Base-by-base conservation (phyloP, 1,139 yeast genomes). In the Saccharomycopsis hybrid region DNA sequence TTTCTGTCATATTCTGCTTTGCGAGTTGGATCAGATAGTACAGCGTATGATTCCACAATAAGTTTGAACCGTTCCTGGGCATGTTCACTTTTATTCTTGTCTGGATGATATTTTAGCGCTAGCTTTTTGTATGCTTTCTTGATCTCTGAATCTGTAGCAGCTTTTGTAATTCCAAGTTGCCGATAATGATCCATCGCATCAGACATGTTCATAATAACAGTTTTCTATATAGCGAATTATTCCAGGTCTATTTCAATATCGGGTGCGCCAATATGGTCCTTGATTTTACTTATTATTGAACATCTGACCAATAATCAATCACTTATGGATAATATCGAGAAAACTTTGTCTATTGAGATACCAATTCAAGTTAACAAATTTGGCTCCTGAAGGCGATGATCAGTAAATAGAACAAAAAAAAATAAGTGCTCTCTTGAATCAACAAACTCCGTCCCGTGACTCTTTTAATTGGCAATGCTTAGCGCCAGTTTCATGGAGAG, bases 51-150 rank as follows among this genome's bases (percentile, higher is more conserved):
- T 2, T 47, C 53, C 31, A 50, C 51, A 24, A 52, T 39, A 18
- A 25, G 8, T 35, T 50, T 50, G 36, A 52, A 52, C 25, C 13
- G 35, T 18, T 49, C 97, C 64, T 94, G 98, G 54, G 89, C 86
- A 1, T 97, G 89, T 57, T 90, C 83, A 0, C 97, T 97, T 9
- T 88, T 82, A 66, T 94, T 94, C 68, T 94, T 92, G 67, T 94
- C 99, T 1, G 99, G 99, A 67, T 94, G 99, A 63, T 89, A 77
- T 61, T 84, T 85, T 44, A 94, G 77, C 7, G 98, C 97, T 55
- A 90, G 71, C 65, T 84, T 87, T 57, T 97, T 74, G 65, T 92
- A 94, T 11, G 97, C 85, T 64, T 87, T 86, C 62, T 90, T 87
- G 60, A 94, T 82, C 57, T 88, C 96, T 18, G 70, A 65, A 49